Percentiles rank a stretch among this genome's conserved stretches.
These are phyloP conservation scores for Pulveroboletus sp. DNA, from an alignment of 768 basidiomycete species.

Conservation along the genomic window DNA sequence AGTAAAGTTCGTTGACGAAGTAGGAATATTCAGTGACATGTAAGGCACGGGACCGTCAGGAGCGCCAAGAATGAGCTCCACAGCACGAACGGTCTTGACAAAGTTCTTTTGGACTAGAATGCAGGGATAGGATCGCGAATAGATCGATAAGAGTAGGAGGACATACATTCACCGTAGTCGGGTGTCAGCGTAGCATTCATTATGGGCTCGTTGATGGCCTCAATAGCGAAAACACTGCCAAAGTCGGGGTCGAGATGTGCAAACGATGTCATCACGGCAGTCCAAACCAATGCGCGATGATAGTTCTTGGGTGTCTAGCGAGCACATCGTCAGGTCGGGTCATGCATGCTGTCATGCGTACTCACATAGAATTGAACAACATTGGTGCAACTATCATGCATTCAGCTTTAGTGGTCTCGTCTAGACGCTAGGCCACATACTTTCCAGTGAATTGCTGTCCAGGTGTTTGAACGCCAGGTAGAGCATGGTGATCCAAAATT, in stretches of 20 bases:
- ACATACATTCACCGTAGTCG: slow-evolving; percentile 62
- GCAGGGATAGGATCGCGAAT: background rate
- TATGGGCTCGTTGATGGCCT: slow-evolving; percentile 76
- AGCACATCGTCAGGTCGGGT: slow-evolving; percentile 1
- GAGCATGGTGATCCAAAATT: slow-evolving; percentile 67
- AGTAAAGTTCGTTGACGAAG: slow-evolving; percentile 34
- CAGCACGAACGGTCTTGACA: slow-evolving; percentile 59
- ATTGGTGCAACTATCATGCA: slow-evolving; percentile 49
- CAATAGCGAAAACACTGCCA: slow-evolving; percentile 58
- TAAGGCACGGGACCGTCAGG: slow-evolving; percentile 42
- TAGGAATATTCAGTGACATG: slow-evolving; percentile 4
- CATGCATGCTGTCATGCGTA: background rate
- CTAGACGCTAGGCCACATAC: slow-evolving; percentile 31
- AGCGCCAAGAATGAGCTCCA: slow-evolving; percentile 60
- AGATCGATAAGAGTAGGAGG: background rate
- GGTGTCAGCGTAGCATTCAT: slow-evolving; percentile 68
- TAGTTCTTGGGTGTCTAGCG: slow-evolving; percentile 61
- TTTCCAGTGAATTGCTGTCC: slow-evolving; percentile 65
- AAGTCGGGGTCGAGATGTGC: slow-evolving; percentile 69
- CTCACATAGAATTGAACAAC: slow-evolving; percentile 72
- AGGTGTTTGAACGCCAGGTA: slow-evolving; percentile 63
- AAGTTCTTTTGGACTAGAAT: slow-evolving; percentile 63
- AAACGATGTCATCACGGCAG: slow-evolving; percentile 70
- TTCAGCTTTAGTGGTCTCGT: slow-evolving; percentile 1
- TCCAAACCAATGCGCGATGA: slow-evolving; percentile 75